Conservation (phyloP, 306 rosid genomes). For the Cyclanthera cordifolia region DNA sequence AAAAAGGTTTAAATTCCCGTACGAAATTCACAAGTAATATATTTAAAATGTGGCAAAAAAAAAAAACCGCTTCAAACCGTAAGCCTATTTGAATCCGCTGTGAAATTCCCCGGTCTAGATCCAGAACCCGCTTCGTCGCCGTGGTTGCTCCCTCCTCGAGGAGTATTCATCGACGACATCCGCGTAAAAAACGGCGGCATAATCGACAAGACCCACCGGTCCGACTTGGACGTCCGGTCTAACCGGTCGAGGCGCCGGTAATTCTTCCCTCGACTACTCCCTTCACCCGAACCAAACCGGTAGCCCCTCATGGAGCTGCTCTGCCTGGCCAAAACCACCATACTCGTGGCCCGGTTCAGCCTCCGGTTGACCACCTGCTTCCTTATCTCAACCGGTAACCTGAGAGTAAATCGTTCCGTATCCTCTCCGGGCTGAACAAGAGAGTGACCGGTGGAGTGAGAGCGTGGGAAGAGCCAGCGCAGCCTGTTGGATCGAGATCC, state of each 20-base stretch:
- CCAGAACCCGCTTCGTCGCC: constrained; percentile 26
- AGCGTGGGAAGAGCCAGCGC: constrained; percentile 39
- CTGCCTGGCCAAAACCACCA: constrained; percentile 44
- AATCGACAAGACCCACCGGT: constrained; percentile 53
- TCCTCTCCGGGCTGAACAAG: constrained; percentile 56
- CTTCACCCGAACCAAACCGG: constrained; percentile 36
- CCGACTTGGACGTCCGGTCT: constrained; percentile 49
- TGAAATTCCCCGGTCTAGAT: constrained; percentile 13
- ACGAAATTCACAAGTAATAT: neutral
- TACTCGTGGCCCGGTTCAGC: constrained; percentile 50
- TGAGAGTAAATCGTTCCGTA: constrained; percentile 72
- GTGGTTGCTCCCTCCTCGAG: constrained; percentile 17
- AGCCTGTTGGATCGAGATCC: constrained; percentile 28
- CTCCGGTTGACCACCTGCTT: constrained; percentile 42
- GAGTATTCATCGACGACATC: constrained; percentile 49
- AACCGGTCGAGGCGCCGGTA: constrained; percentile 26
- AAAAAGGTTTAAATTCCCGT: neutral
- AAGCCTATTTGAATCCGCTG: constrained; percentile 25
- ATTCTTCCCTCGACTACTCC: constrained; percentile 37
- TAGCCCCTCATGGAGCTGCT: constrained; percentile 50
- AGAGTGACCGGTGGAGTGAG: constrained; percentile 89
- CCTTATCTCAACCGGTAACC: constrained; percentile 56
- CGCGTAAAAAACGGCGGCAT: constrained; percentile 50
- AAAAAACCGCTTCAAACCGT: constrained; percentile 23
- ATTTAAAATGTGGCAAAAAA: neutral